phyloP scores from a whole-genome alignment of 495 filamentous ascomycete species.

The Penicillium crystallinum region DNA sequence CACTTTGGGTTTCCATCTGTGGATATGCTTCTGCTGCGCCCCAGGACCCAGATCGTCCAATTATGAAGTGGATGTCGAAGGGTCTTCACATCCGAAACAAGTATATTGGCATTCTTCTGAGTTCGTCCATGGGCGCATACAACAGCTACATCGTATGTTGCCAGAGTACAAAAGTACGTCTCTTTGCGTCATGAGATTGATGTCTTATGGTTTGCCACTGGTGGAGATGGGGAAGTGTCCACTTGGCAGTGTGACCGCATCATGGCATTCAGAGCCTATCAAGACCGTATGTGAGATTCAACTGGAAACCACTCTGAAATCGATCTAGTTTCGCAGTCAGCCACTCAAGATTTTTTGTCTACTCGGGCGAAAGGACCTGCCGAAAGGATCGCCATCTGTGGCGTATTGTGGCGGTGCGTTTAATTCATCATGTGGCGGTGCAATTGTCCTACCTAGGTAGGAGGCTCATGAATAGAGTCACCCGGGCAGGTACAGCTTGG shows the following conservation, averaged over 20 bases:
- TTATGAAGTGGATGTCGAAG: not conserved
- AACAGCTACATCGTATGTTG: not conserved
- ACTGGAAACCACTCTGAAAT: not conserved
- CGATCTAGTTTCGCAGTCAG: not conserved
- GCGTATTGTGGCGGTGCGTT: not conserved
- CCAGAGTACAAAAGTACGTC: too few relatives aligned
- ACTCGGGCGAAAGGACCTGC: not conserved
- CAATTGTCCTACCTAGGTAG: too few relatives aligned
- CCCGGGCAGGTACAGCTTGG: too few relatives aligned
- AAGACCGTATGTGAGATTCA: not conserved
- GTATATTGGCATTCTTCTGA: not conserved
- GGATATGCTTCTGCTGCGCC: not conserved
- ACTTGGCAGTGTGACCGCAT: not conserved
- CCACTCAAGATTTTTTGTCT: not conserved
- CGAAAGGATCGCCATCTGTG: not conserved
- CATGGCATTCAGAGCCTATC: not conserved
- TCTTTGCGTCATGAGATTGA: not conserved
- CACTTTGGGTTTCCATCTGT: not conserved
- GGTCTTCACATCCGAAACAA: not conserved
- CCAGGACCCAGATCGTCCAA: not conserved
- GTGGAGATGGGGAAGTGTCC: not conserved
- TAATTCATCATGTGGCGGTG: not conserved
- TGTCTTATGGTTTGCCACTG: not conserved
- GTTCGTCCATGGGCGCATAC: not conserved
- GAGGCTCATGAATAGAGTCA: too few relatives aligned